A percentile compares a stretch with the other conserved stretches of the same genome.
Evolutionary conservation across 495 filamentous ascomycete genomes (phyloP).

Genomic region (Trichoderma orchidacearum): DNA sequence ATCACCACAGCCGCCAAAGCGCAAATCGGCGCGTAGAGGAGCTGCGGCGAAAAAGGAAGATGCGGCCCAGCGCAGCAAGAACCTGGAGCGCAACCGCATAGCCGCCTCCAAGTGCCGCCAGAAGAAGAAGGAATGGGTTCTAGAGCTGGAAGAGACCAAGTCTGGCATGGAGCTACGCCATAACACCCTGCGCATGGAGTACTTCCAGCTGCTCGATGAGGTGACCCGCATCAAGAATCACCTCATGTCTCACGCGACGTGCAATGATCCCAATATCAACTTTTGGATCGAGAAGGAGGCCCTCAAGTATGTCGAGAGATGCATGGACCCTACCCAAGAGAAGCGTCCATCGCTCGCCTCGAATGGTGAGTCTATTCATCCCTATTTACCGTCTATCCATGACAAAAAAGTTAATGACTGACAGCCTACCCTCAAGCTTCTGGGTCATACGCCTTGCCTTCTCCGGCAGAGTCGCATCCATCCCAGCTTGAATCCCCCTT

Average conservation of each 20-base stretch:
- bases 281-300: constrained; percentile 32
- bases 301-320: background rate
- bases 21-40: background rate
- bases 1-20: background rate
- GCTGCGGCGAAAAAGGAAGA: constrained; percentile 7
- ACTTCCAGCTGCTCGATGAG: constrained; percentile 27
- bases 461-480: background rate
- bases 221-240: constrained; percentile 40
- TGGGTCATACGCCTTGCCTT: background rate
- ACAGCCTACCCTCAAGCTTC: too few species aligned
- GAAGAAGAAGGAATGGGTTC: constrained; percentile 70
- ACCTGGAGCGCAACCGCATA: constrained; percentile 69
- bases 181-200: constrained; percentile 20
- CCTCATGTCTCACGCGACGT: constrained; percentile 45
- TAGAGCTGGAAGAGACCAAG: constrained; percentile 40
- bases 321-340: background rate
- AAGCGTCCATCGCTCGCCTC: background rate
- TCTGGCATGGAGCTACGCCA: constrained; percentile 23
- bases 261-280: constrained; percentile 37
- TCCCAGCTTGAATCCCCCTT: background rate
- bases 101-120: constrained; percentile 79
- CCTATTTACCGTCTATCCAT: too few species aligned
- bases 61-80: constrained; percentile 25
- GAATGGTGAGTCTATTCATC: background rate
- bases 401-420: too few species aligned